A percentile compares a stretch with the other conserved stretches of the same genome.
Evolutionary conservation across 208 protist genomes (phyloP).

Genomic region (Trypanosoma mega): DNA sequence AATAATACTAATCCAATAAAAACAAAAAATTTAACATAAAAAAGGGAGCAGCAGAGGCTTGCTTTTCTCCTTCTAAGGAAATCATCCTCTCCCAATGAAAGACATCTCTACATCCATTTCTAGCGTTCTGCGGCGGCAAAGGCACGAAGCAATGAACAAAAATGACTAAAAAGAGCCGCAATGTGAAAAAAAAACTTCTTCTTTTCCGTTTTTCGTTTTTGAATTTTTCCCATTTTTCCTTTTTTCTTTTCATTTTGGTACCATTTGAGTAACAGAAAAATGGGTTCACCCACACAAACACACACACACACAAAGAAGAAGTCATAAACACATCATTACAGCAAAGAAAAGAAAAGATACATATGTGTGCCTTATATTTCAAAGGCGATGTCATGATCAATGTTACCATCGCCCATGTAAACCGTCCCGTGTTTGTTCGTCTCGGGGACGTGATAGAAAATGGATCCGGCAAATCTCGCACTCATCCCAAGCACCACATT

Average conservation of each 20-base stretch:
- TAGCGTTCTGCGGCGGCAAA: no score
- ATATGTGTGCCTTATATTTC: constrained; percentile 42
- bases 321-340: background rate
- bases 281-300: background rate
- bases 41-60: background rate
- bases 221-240: constrained; percentile 1
- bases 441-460: constrained; percentile 85
- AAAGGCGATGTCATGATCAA: constrained; percentile 79
- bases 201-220: background rate
- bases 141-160: no score
- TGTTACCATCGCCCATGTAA: constrained; percentile 88
- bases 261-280: no score
- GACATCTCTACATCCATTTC: no score
- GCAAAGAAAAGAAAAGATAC: background rate
- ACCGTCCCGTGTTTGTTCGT: constrained; percentile 69
- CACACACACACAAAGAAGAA: background rate
- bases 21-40: background rate
- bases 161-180: no score
- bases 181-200: no score
- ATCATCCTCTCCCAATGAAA: no score
- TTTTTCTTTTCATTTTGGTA: background rate
- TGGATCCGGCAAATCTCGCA: constrained; percentile 59
- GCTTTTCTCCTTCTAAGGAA: no score
- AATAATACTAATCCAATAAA: constrained; percentile 3
- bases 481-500: constrained; percentile 72